Evolutionary conservation across 2,329 filamentous ascomycete genomes (phyloP).

Genomic region (Ascochyta koolunga): DNA sequence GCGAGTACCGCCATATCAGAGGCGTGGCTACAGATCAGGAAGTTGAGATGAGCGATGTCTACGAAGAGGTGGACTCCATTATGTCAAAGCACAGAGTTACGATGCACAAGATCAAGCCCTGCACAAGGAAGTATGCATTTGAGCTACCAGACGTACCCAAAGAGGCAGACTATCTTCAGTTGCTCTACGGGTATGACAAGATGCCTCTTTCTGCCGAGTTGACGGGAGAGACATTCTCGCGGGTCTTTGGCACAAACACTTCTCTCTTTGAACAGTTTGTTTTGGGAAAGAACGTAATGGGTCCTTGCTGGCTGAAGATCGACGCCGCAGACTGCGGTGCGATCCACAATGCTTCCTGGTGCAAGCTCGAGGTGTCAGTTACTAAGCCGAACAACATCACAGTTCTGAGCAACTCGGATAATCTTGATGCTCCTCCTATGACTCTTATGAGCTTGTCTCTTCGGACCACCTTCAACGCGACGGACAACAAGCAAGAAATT

Average conservation of each 20-base stretch:
- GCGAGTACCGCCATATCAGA: conserved; percentile 64
- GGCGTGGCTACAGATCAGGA: conserved; percentile 76
- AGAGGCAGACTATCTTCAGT: conserved; percentile 89
- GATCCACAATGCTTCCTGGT: conserved; percentile 93
- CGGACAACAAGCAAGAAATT: conserved; percentile 96
- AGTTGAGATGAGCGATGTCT: conserved; percentile 87
- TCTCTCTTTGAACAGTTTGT: conserved; percentile 97
- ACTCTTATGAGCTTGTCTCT: conserved; percentile 96
- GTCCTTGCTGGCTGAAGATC: conserved; percentile 95
- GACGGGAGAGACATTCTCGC: conserved; percentile 87
- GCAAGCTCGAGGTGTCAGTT: conserved; percentile 89
- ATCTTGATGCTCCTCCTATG: conserved; percentile 80
- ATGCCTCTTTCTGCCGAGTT: conserved; percentile 72
- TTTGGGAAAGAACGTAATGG: conserved; percentile 98
- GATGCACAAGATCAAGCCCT: conserved; percentile 93
- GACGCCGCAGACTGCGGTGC: conserved; percentile 81
- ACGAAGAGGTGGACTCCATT: conserved; percentile 82
- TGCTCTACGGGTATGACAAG: conserved; percentile 94
- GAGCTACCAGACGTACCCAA: conserved; percentile 86
- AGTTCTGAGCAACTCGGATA: conserved; percentile 76
- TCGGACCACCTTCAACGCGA: conserved; percentile 84
- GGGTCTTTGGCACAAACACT: conserved; percentile 92
- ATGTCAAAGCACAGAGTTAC: conserved; percentile 87
- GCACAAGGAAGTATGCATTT: conserved; percentile 91
- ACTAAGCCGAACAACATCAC: conserved; percentile 78